Conservation (phyloP, 1,284 basidiomycete species). For the Naganishia cerealis region DNA sequence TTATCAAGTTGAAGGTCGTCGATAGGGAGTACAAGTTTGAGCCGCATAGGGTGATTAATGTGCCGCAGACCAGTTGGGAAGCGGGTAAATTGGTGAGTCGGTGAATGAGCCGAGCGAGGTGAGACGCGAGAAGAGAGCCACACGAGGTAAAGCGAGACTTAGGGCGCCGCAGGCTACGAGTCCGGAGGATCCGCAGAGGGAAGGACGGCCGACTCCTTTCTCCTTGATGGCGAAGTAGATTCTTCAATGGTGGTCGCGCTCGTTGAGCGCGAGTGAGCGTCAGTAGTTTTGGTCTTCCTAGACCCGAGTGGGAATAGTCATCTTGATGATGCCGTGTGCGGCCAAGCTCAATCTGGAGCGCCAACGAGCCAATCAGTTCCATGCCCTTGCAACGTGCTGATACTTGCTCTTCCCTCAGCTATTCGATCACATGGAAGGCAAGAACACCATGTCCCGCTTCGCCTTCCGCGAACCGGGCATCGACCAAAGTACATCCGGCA, state of each 20-base stretch:
- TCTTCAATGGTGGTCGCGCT: no score
- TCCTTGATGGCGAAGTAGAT: no score
- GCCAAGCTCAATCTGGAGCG: no score
- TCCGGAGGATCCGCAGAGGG: neutral
- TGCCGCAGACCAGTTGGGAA: slow-evolving; percentile 18
- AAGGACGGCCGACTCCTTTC: no score
- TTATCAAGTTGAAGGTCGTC: slow-evolving; percentile 24
- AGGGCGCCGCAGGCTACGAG: neutral
- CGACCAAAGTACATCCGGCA: neutral
- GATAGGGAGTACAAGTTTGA: slow-evolving; percentile 34
- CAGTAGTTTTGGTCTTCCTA: no score
- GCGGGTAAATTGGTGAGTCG: slow-evolving; percentile 15
- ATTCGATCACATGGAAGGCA: slow-evolving; percentile 18
- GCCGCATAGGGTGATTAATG: slow-evolving; percentile 20
- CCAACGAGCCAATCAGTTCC: no score
- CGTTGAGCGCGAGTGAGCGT: no score
- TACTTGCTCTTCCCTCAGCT: neutral
- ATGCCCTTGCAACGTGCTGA: neutral
- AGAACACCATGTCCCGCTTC: slow-evolving; percentile 14
- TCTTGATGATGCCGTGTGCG: no score
- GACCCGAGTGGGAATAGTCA: no score
- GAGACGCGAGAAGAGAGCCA: neutral
- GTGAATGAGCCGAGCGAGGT: no score
- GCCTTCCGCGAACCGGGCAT: slow-evolving; percentile 6
- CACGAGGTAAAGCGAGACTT: neutral